phyloP scores from a whole-genome alignment of 352 stramenopile genomes.

The Globisporangium irregulare region DNA sequence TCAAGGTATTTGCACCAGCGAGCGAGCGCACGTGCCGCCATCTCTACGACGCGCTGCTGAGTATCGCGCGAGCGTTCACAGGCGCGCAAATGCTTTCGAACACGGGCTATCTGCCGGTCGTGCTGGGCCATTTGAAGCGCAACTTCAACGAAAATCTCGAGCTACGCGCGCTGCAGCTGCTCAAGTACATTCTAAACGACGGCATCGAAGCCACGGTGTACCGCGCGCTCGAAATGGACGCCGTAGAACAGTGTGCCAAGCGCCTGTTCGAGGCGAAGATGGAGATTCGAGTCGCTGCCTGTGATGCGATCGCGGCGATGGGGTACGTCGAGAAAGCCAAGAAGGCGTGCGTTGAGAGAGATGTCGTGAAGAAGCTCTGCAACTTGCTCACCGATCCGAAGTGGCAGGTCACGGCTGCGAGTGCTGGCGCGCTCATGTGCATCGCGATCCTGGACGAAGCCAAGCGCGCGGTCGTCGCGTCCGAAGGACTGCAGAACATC shows the following conservation, averaged over 20 bases:
- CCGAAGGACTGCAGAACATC: constrained; percentile 40
- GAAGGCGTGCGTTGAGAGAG: constrained; percentile 48
- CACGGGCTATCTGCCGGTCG: constrained; percentile 42
- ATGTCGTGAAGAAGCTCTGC: constrained; percentile 55
- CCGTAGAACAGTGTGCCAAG: constrained; percentile 37
- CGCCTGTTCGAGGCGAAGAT: constrained; percentile 38
- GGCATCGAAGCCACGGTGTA: constrained; percentile 43
- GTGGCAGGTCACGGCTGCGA: constrained; percentile 51
- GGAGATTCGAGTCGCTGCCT: constrained; percentile 46
- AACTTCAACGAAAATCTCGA: constrained; percentile 27
- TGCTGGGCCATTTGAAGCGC: constrained; percentile 54
- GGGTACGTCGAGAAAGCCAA: constrained; percentile 60
- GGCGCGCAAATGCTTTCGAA: constrained; percentile 47
- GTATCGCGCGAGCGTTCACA: constrained; percentile 36
- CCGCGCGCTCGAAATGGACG: constrained; percentile 52
- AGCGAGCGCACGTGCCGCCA: constrained; percentile 31
- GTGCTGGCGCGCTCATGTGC: constrained; percentile 62
- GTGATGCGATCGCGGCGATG: constrained; percentile 50
- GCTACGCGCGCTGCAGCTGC: constrained; percentile 48
- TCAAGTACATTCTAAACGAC: constrained; percentile 71
- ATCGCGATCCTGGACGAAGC: constrained; percentile 63
- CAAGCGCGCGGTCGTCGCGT: constrained; percentile 59
- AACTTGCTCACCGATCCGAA: constrained; percentile 48
- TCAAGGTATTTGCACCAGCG: constrained; percentile 38
- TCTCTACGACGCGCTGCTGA: constrained; percentile 55